phyloP scores from a whole-genome alignment of 495 filamentous ascomycete genomes.

The Tuber borchii region DNA sequence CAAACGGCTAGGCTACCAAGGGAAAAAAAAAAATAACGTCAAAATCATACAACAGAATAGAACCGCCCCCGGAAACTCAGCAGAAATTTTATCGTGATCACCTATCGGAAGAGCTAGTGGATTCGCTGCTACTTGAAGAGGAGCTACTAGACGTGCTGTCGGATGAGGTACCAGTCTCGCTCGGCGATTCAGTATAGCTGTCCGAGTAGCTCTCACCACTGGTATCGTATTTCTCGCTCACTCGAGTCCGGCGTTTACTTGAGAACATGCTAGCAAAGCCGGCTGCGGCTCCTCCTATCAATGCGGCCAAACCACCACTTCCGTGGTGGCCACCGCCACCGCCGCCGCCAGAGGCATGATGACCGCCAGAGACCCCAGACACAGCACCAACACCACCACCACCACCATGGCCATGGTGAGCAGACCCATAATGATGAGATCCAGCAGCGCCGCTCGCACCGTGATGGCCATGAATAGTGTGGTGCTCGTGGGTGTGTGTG shows the following conservation, averaged over 20 bases:
- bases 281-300: constrained; percentile 40
- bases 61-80: constrained; percentile 25
- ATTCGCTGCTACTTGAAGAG: constrained; percentile 27
- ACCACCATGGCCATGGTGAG: constrained; percentile 3
- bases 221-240: constrained; percentile 35
- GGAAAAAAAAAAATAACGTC: constrained; percentile 24
- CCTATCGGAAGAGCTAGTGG: constrained; percentile 22
- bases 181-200: constrained; percentile 29
- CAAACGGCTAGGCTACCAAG: constrained; percentile 16
- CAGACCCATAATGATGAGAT: constrained; percentile 4
- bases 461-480: constrained; percentile 11
- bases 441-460: neutral
- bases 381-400: neutral
- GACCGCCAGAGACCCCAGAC: neutral
- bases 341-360: constrained; percentile 5
- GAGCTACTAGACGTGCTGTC: constrained; percentile 31
- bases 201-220: constrained; percentile 31
- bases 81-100: constrained; percentile 11
- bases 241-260: constrained; percentile 19
- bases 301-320: constrained; percentile 33
- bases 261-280: constrained; percentile 36
- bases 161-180: constrained; percentile 26
- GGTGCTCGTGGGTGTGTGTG: constrained; percentile 30
- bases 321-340: constrained; percentile 12
- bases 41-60: constrained; percentile 39